These are phyloP conservation scores for Populus euphratica DNA, from an alignment of 345 rosid species.

Conservation along the genomic window DNA sequence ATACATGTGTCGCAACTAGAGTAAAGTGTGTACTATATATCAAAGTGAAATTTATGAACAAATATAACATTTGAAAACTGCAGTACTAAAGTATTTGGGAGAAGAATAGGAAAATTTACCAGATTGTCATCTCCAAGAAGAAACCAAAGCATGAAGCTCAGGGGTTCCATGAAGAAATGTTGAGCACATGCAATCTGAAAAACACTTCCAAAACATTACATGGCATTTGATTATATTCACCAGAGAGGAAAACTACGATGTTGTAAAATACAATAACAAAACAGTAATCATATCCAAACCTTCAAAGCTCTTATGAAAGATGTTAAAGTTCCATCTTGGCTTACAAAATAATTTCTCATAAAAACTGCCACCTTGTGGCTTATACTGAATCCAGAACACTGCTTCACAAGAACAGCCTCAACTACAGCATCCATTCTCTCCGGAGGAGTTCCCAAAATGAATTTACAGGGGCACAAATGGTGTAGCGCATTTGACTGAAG, in stretches of 20 bases:
- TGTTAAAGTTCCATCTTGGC: constrained; percentile 84
- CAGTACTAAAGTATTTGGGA: neutral
- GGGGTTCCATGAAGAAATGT: constrained; percentile 71
- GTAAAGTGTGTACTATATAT: too few species aligned
- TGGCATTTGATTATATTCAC: constrained; percentile 2
- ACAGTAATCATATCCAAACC: constrained; percentile 37
- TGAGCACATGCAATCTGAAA: constrained; percentile 85
- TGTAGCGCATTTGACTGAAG: constrained; percentile 63
- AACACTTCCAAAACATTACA: constrained; percentile 17
- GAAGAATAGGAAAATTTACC: constrained; percentile 37
- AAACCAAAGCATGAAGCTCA: constrained; percentile 58
- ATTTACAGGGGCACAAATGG: constrained; percentile 55
- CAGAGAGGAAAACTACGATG: neutral
- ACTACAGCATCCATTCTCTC: constrained; percentile 86
- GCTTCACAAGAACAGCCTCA: constrained; percentile 72
- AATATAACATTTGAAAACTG: too few species aligned
- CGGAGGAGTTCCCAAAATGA: constrained; percentile 68
- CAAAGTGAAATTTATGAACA: too few species aligned
- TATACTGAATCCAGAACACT: constrained; percentile 64
- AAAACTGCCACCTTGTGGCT: constrained; percentile 68
- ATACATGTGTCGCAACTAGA: too few species aligned
- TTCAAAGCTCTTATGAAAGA: constrained; percentile 81
- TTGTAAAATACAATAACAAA: neutral
- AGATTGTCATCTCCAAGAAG: constrained; percentile 41
- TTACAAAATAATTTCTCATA: constrained; percentile 70